A percentile compares a stretch with the other conserved stretches of the same genome.
Conservation (phyloP, 768 basidiomycete genomes). For the Agaricus bisporus region DNA sequence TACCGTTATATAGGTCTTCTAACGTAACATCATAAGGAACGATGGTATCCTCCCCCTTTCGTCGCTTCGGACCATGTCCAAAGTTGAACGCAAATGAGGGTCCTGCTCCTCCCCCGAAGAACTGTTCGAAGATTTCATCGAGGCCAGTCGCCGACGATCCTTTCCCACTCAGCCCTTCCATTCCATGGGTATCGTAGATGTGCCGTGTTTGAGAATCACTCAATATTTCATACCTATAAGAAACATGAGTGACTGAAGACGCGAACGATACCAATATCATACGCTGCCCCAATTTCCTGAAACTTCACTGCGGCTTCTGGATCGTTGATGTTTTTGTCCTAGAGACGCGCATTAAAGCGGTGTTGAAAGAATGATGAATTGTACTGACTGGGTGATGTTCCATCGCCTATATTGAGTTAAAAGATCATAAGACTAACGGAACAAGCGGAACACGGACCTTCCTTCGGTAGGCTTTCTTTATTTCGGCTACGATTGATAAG, state of each 20-base stretch:
- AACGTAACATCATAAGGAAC: constrained; percentile 82
- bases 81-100: constrained; percentile 63
- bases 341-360: background rate
- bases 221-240: constrained; percentile 72
- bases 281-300: constrained; percentile 88
- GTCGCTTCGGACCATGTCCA: constrained; percentile 44
- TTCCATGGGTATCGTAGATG: constrained; percentile 68
- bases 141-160: constrained; percentile 48
- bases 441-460: constrained; percentile 49
- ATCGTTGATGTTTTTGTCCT: constrained; percentile 78
- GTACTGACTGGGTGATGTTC: constrained; percentile 24
- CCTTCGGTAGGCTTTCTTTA: constrained; percentile 91
- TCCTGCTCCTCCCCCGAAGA: constrained; percentile 51
- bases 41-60: constrained; percentile 65
- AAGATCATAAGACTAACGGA: background rate
- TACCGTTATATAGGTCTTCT: constrained; percentile 91
- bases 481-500: constrained; percentile 50
- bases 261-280: constrained; percentile 24
- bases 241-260: constrained; percentile 8
- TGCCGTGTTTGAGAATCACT: constrained; percentile 63
- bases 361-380: background rate
- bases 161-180: constrained; percentile 55
- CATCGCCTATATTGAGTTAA: constrained; percentile 52
- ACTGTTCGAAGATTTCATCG: constrained; percentile 68
- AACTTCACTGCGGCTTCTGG: constrained; percentile 79